A percentile compares a stretch with the other conserved stretches of the same genome.
Evolutionary conservation across 139 green algal species (phyloP).

Genomic region (Tetraselmis striata): DNA sequence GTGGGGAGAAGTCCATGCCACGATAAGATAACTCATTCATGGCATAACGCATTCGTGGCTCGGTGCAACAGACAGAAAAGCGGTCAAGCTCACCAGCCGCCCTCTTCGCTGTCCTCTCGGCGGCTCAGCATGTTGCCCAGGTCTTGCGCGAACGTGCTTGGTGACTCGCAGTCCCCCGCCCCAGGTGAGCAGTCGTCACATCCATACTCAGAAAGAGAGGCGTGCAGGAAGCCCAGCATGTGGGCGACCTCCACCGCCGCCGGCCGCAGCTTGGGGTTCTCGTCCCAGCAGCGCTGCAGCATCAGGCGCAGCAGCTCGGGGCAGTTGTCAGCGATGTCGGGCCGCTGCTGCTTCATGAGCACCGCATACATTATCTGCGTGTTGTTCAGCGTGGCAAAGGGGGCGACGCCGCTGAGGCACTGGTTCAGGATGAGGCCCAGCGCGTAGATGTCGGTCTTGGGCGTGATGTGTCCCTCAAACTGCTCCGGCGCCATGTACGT

Average conservation of each 20-base stretch:
- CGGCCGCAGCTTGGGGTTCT: not conserved
- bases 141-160: too few relatives aligned
- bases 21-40: too few relatives aligned
- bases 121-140: too few relatives aligned
- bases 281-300: not conserved
- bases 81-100: too few relatives aligned
- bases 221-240: not conserved
- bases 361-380: not conserved
- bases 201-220: too few relatives aligned
- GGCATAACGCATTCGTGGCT: too few relatives aligned
- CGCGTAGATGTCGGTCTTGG: constrained; percentile 4
- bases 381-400: not conserved
- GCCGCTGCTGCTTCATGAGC: not conserved
- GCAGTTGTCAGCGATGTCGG: not conserved
- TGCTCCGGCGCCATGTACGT: constrained; percentile 5
- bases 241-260: not conserved
- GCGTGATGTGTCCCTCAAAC: constrained; percentile 1
- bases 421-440: constrained; percentile 1
- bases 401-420: not conserved
- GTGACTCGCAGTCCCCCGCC: too few relatives aligned
- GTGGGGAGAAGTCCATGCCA: too few relatives aligned
- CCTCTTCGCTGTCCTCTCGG: too few relatives aligned
- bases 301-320: not conserved
- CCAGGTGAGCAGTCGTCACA: too few relatives aligned
- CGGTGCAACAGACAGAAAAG: too few relatives aligned